Evolutionary conservation across 2,329 filamentous ascomycete genomes (phyloP), one percentile per base, ranked within the genome.

Genomic region (Aspergillus terreus): DNA sequence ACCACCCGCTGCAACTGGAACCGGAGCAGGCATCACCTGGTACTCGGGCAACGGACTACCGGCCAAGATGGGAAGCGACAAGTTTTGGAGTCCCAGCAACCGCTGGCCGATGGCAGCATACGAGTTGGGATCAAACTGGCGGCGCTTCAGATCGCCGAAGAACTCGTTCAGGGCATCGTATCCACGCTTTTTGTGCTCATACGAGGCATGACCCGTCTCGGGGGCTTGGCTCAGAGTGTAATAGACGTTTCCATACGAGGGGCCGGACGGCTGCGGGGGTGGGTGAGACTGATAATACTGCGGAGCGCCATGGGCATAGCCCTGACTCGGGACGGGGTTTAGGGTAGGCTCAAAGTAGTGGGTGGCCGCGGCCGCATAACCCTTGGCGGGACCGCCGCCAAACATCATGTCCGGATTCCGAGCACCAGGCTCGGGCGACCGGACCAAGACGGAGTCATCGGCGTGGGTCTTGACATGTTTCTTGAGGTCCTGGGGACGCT

Each of bases 381-480:
- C 66, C 61, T 72, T 74, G 11, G 69, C 63, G 42, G 70, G 66
- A 46, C 59, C 65, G 23, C 47, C 53, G 27, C 66, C 66, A 58
- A 70, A 73, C 63, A 72, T 70, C 57, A 73, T 68, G 52, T 73
- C 71, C 2, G 70, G 70, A 36, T 72, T 70, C 49, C 73, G 71
- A 56, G 74, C 65, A 61, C 78, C 79, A 23, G 83, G 81, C 63
- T 84, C 82, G 4, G 83, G 83, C 42, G 83, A 86, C 62, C 82
- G 79, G 55, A 83, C 78, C 56, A 83, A 78, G 38, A 95, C 90
- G 40, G 91, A 95, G 74, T 96, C 92, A 67, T 97, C 92, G 63
- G 92, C 92, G 69, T 97, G 92, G 4, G 92, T 97, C 85, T 97
- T 99, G 74, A 97, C 91, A 71, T 99, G 94, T 79, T 99, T 99